These are phyloP conservation scores for Parastagonospora nodorum DNA, from an alignment of 2,329 filamentous ascomycete genomes.

Conservation along the genomic window DNA sequence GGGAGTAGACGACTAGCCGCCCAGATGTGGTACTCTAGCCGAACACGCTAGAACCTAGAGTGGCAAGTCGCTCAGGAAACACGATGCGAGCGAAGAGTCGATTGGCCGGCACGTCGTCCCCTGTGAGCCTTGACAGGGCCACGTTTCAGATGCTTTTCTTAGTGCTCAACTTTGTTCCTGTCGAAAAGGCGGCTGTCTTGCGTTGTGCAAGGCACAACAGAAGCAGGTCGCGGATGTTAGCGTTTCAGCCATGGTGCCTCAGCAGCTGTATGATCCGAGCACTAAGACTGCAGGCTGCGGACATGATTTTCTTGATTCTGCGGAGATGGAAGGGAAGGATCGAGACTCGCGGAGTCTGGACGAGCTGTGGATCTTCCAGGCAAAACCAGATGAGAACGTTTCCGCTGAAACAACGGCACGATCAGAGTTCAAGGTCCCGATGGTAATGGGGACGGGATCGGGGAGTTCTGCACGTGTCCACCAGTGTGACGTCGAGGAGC, in stretches of 20 bases:
- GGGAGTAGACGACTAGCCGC: constrained; percentile 20
- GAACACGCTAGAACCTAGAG: constrained; percentile 13
- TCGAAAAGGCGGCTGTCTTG: constrained; percentile 7
- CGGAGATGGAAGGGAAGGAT: constrained; percentile 15
- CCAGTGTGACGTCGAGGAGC: constrained; percentile 16
- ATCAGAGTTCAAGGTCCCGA: constrained; percentile 18
- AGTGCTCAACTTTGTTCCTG: constrained; percentile 17
- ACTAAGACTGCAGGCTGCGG: constrained; percentile 9
- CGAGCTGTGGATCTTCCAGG: constrained; percentile 11
- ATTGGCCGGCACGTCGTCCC: constrained; percentile 16
- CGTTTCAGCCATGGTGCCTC: constrained; percentile 21
- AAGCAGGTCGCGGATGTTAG: constrained; percentile 8
- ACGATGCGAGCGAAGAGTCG: constrained; percentile 2
- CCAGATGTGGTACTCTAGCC: constrained; percentile 22
- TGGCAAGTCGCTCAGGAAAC: constrained; percentile 13
- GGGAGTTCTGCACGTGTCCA: constrained; percentile 7
- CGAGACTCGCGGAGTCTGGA: constrained; percentile 19
- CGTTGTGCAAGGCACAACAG: constrained; percentile 24
- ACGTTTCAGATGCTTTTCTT: constrained; percentile 27
- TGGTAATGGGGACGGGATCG: constrained; percentile 16
- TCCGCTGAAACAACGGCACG: constrained; percentile 20
- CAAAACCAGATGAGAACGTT: constrained; percentile 18
- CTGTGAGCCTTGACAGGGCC: constrained; percentile 15
- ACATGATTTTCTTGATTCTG: constrained; percentile 20
- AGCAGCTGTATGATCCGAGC: constrained; percentile 18